Percentiles rank a stretch among this genome's conserved stretches.
Conservation (phyloP, 2,329 filamentous ascomycete genomes). For the Xylariaceae sp. region DNA sequence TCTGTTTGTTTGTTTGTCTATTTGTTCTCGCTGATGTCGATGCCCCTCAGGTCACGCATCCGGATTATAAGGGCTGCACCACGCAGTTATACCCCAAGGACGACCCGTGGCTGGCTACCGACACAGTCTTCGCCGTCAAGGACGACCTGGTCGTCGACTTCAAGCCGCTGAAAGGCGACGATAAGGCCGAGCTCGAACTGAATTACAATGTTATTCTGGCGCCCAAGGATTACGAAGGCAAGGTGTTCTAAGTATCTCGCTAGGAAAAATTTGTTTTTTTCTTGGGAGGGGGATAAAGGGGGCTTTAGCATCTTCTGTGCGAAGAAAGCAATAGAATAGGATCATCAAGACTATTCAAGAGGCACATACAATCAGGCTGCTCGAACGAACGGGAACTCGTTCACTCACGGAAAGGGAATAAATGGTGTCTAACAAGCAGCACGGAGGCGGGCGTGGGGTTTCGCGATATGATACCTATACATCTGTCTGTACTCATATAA, state of each 20-base stretch:
- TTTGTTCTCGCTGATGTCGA: background rate
- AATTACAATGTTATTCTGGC: slow-evolving; percentile 46
- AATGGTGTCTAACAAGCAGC: background rate
- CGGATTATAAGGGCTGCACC: slow-evolving; percentile 71
- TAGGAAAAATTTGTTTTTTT: background rate
- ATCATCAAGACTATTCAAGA: no score
- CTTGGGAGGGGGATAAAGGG: slow-evolving; percentile 13
- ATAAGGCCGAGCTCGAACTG: slow-evolving; percentile 36
- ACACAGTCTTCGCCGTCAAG: slow-evolving; percentile 58
- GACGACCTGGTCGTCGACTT: slow-evolving; percentile 55
- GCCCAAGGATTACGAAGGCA: slow-evolving; percentile 50
- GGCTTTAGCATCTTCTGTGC: no score
- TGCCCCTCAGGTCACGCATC: slow-evolving; percentile 49
- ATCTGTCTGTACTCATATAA: no score
- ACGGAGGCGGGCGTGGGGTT: background rate
- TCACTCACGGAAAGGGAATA: background rate
- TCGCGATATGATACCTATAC: background rate
- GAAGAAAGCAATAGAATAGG: no score
- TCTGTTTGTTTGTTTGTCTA: background rate
- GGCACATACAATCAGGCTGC: background rate
- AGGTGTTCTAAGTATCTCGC: slow-evolving; percentile 27
- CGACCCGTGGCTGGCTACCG: slow-evolving; percentile 62
- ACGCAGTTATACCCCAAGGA: slow-evolving; percentile 77
- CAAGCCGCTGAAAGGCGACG: slow-evolving; percentile 43
- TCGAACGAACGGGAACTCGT: background rate